Base-by-base conservation (phyloP, 352 stramenopile species). In the Pythium guiyangense region DNA sequence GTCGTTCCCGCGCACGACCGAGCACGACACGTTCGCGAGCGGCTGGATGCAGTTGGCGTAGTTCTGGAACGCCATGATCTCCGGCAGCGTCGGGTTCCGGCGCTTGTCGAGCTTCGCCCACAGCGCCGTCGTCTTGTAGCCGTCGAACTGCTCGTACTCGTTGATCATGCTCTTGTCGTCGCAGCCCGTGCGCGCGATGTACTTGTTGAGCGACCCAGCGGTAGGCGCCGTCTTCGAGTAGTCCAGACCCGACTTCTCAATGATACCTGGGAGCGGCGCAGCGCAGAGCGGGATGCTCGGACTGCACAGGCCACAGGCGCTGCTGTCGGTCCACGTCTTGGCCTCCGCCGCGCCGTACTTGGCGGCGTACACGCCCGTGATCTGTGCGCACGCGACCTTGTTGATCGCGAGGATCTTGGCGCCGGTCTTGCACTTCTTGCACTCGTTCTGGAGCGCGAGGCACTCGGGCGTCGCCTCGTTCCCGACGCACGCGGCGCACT, bases 21-120 rank as follows among this genome's bases (percentile, higher is more conserved):
- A 81, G 62, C 79, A 89, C 37, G 76, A 86, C 26, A 84, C 48
- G 73, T 89, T 89, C 20, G 51, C 52, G 18, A 59, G 63, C 27
- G 69, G 67, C 20, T 62, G 67, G 20, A 67, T 64, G 58, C 77
- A 86, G 67, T 86, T 82, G 22, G 73, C 73, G 56, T 88, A 88
- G 27, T 27, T 48, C 20, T 64, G 44, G 52, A 85, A 87, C n/a
- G 63, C 68, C 4, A 58, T 55, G 25, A 88, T 54, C 54, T 88
- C 77, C 35, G 43, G 20, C 25, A 82, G 46, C 22, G 73, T 88
- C 50, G 77, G 77, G 62, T 82, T 82, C 22, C 73, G 70, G 29
- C 60, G 62, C 47, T 64, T 60, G 20, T 69, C 71, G 15, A 87
- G 35, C 45, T 74, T 62, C 3, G 52, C 72, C 74, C 74, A 87